Base-by-base conservation (phyloP, 2,329 filamentous ascomycete genomes). In the Ascochyta koolunga region DNA sequence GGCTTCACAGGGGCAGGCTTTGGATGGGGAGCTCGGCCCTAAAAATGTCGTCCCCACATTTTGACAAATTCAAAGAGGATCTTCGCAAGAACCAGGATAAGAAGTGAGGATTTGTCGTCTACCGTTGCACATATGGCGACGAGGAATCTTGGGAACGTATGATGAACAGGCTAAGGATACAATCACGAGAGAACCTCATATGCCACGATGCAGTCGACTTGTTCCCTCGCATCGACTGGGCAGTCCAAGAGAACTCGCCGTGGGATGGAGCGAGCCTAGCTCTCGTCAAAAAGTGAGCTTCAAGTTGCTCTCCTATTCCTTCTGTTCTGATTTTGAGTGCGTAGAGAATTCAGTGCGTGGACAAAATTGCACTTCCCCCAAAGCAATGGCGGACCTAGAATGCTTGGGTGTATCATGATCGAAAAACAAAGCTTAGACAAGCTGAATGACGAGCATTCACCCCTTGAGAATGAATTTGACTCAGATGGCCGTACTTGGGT, bases 31-130 rank as follows among this genome's bases (percentile, higher is more conserved):
- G n/a, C n/a, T n/a, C 10, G 11, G 25, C 10, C 25, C 25, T 27
- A 27, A 8, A 9, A 11, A 19, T 43, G 29, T 27, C 40, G 29
- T 43, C 29, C 18, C 16, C 5, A 7, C 40, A 43, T 16, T 43
- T 24, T 22, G 27, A 43, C 5, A 5, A 43, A 4, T 18, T 24
- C 7, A 43, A 43, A 10, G 29, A 43, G 29, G 19, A 33, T 33
- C 40, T 43, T 16, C 29, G 40, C 40, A 43, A 27, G 13, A 19
- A 43, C 13, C 40, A 3, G 15, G 29, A 24, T 5, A 16, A 33
- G 40, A 60, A 58, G 42, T 50, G 43, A 21, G 54, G 58, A 25
- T 54, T 58, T 22, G 39, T 51, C 9, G 42, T 60, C 21, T 60
- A 60, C 38, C 50, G 47, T 25, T 54, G 47, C 32, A 58, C 58